Percentiles rank a stretch among this genome's conserved stretches.
phyloP scores from a whole-genome alignment of 352 stramenopile species.

The Pythium phragmiticola region DNA sequence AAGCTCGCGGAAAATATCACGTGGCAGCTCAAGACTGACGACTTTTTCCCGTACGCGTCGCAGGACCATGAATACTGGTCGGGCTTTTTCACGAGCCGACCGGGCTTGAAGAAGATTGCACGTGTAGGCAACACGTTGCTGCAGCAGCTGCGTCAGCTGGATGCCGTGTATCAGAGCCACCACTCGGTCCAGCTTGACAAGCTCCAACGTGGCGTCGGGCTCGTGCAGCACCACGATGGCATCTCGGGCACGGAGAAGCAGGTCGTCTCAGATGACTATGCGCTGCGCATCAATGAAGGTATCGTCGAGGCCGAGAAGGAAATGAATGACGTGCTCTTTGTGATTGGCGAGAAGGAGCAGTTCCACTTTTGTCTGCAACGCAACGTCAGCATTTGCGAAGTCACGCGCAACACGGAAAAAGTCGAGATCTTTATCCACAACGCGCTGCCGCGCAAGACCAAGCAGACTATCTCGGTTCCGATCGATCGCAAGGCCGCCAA shows the following conservation, averaged over 20 bases:
- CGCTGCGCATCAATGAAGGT: conserved; percentile 87
- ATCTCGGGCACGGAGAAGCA: conserved; percentile 96
- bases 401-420: conserved; percentile 57
- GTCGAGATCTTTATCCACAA: conserved; percentile 82
- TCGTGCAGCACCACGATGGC: conserved; percentile 97
- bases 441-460: conserved; percentile 48
- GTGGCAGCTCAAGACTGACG: conserved; percentile 91
- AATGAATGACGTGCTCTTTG: conserved; percentile 73
- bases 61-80: conserved; percentile 93
- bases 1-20: conserved; percentile 84
- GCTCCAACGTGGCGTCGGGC: conserved; percentile 88
- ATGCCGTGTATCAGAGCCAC: conserved; percentile 75
- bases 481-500: conserved; percentile 45
- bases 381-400: conserved; percentile 92
- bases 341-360: conserved; percentile 64
- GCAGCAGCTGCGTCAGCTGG: conserved; percentile 89
- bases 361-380: conserved; percentile 69
- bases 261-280: conserved; percentile 95
- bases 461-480: conserved; percentile 61
- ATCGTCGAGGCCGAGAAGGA: conserved; percentile 62
- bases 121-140: conserved; percentile 88
- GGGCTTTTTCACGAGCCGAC: conserved; percentile 95
- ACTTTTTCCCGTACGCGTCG: conserved; percentile 97
- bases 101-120: conserved; percentile 92
- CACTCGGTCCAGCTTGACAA: conserved; percentile 45